phyloP scores from a whole-genome alignment of 306 rosid species.

The Ziziphus jujuba region DNA sequence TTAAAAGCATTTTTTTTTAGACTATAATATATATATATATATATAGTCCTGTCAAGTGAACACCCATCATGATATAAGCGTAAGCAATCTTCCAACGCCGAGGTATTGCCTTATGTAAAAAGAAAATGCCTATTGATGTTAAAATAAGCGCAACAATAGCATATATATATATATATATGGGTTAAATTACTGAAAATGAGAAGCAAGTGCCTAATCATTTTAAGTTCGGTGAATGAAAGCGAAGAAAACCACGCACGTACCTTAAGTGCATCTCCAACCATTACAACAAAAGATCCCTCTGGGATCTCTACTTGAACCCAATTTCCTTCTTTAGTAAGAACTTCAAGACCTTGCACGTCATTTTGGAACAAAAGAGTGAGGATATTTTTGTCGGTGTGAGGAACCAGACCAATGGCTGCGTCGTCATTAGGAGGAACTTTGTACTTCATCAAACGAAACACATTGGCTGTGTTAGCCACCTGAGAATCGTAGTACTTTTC shows the following conservation, averaged over 20 bases:
- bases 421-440: conserved; percentile 19
- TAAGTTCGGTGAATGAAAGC: background rate
- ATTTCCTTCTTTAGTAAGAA: conserved; percentile 40
- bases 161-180: too few species aligned
- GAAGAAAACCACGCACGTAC: conserved; percentile 3
- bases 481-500: conserved; percentile 28
- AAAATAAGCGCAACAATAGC: too few species aligned
- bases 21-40: too few species aligned
- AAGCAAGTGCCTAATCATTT: too few species aligned
- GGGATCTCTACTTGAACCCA: conserved; percentile 44
- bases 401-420: conserved; percentile 11
- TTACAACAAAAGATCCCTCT: conserved; percentile 17
- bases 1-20: too few species aligned
- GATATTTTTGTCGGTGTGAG: conserved; percentile 51
- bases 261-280: conserved; percentile 52
- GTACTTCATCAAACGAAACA: conserved; percentile 42
- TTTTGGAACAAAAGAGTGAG: conserved; percentile 44
- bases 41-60: too few species aligned
- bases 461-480: conserved; percentile 20
- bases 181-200: too few species aligned
- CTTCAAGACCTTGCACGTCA: conserved; percentile 49
- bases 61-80: too few species aligned
- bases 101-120: too few species aligned
- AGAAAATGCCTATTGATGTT: too few species aligned
- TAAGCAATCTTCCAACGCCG: too few species aligned